These are phyloP conservation scores for Leccinum longicurvipes DNA, from an alignment of 768 basidiomycete genomes.

Conservation along the genomic window DNA sequence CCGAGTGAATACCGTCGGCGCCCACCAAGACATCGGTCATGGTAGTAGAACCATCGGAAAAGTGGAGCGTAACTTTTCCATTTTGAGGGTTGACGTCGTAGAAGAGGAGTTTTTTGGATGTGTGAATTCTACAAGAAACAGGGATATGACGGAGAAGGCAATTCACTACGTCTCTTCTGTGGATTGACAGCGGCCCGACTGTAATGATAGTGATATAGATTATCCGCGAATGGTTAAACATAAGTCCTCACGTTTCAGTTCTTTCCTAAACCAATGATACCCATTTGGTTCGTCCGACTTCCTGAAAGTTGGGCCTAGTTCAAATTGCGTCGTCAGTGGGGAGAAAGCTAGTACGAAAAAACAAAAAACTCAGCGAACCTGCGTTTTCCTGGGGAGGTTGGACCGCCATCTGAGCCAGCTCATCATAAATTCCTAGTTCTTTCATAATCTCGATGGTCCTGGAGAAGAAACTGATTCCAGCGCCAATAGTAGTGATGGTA, in stretches of 20 bases:
- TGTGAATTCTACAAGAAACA: conserved; percentile 28
- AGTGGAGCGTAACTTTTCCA: conserved; percentile 30
- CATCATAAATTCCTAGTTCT: conserved; percentile 38
- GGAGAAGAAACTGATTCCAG: conserved; percentile 46
- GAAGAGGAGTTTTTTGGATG: conserved; percentile 34
- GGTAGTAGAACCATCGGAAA: conserved; percentile 35
- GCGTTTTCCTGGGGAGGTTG: conserved; percentile 17
- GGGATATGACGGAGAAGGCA: conserved; percentile 30
- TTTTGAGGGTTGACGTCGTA: conserved; percentile 24
- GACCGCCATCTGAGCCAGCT: conserved; percentile 17
- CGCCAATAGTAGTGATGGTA: conserved; percentile 40
- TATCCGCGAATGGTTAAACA: neutral
- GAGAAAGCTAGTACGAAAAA: neutral
- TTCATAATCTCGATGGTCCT: conserved; percentile 43
- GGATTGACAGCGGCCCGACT: conserved; percentile 33
- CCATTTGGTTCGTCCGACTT: conserved; percentile 36
- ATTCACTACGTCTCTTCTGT: conserved; percentile 38
- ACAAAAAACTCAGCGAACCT: conserved; percentile 8
- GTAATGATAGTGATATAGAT: neutral
- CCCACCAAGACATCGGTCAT: conserved; percentile 41
- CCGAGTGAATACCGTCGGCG: conserved; percentile 43
- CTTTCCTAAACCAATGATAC: conserved; percentile 24
- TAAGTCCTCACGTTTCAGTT: conserved; percentile 21
- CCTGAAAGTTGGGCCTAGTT: conserved; percentile 26
- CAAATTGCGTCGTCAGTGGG: neutral